Percentiles rank a stretch among this genome's conserved stretches.
Conservation (phyloP, 2,329 filamentous ascomycete genomes). For the Penicillium italicum region DNA sequence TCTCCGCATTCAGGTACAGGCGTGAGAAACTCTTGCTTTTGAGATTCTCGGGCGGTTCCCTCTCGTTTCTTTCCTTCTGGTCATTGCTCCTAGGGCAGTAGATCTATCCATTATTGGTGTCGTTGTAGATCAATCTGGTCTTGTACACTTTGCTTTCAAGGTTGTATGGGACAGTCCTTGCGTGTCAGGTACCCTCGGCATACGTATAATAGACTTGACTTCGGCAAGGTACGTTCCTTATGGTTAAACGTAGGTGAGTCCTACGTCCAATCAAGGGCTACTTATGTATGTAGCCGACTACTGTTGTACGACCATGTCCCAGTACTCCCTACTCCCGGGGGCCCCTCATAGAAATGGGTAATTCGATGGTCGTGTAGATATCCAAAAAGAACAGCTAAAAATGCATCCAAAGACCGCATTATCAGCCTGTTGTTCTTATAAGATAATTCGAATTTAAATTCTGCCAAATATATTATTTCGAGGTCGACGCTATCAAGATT, state of each 20-base stretch:
- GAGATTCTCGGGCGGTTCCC: background rate
- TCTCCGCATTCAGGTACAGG: slow-evolving; percentile 14
- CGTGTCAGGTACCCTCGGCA: background rate
- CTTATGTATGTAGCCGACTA: background rate
- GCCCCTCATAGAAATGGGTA: no score
- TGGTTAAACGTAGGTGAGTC: background rate
- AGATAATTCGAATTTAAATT: background rate
- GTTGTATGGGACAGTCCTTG: background rate
- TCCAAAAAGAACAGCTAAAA: no score
- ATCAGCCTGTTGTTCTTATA: no score
- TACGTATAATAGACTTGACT: background rate
- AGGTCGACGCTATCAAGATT: no score
- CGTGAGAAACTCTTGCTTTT: slow-evolving; percentile 2
- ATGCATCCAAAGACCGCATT: no score
- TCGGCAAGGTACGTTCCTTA: background rate
- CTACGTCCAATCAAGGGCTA: background rate
- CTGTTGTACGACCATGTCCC: background rate
- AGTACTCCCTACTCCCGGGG: background rate
- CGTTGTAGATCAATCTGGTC: background rate
- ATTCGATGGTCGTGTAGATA: no score
- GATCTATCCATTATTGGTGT: background rate
- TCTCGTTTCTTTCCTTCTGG: background rate
- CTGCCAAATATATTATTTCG: no score
- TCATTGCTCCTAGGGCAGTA: background rate
- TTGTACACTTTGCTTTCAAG: background rate